Conservation (phyloP, 2,329 filamentous ascomycete genomes). For the Penicillium palitans region DNA sequence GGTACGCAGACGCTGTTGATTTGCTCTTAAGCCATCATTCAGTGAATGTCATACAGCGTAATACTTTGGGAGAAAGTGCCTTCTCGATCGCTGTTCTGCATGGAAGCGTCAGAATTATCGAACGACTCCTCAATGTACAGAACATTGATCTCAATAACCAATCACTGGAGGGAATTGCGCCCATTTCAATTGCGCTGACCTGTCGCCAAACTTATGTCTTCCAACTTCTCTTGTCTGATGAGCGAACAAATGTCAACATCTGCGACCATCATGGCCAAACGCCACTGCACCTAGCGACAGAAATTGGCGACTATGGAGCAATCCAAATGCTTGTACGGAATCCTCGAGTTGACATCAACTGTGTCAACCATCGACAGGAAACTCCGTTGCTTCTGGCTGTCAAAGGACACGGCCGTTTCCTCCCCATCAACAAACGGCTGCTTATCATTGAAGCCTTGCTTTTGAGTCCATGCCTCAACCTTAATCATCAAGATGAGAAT, state of each 20-base stretch:
- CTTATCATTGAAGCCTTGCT: constrained; percentile 3
- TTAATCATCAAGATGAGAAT: background rate
- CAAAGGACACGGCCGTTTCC: background rate
- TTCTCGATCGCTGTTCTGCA: background rate
- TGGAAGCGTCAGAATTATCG: background rate
- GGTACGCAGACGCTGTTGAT: background rate
- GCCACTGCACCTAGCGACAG: background rate
- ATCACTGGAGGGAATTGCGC: background rate
- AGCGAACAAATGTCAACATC: constrained; percentile 1
- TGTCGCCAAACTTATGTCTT: background rate
- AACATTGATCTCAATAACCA: constrained; percentile 1
- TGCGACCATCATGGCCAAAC: constrained; percentile 2
- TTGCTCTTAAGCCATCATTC: constrained; percentile 6
- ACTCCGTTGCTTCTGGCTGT: constrained; percentile 1
- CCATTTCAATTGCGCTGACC: background rate
- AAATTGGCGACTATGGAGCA: constrained; percentile 3
- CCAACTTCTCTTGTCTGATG: constrained; percentile 1
- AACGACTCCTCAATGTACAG: background rate
- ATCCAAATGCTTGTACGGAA: constrained; percentile 1
- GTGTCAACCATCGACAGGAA: background rate
- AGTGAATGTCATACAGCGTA: background rate
- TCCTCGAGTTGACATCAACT: constrained; percentile 1
- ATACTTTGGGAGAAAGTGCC: constrained; percentile 1
- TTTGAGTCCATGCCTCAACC: background rate
- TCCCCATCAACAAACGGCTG: background rate